These are phyloP conservation scores for Teratosphaeria epicoccoides DNA, from an alignment of 2,329 filamentous ascomycete genomes.

Conservation along the genomic window DNA sequence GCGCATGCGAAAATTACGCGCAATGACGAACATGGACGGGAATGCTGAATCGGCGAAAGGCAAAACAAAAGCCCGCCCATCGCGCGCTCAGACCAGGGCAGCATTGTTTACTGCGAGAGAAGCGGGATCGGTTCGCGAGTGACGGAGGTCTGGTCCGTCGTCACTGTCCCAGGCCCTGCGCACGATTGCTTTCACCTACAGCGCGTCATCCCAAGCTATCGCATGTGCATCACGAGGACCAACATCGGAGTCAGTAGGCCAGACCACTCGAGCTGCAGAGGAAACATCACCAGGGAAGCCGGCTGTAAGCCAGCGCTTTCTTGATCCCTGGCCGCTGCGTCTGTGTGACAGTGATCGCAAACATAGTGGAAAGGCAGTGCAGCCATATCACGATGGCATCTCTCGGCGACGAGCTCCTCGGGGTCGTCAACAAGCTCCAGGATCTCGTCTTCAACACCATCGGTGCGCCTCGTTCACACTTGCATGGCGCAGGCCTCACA, in stretches of 20 bases:
- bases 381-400: slow-evolving; percentile 57
- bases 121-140: neutral
- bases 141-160: neutral
- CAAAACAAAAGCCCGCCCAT: neutral
- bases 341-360: neutral
- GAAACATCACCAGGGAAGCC: neutral
- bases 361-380: neutral
- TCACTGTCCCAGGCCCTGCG: neutral
- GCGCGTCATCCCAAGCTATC: neutral
- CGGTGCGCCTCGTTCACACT: slow-evolving; percentile 7
- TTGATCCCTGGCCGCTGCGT: neutral
- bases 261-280: neutral
- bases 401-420: slow-evolving; percentile 88
- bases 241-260: neutral
- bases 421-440: slow-evolving; percentile 95
- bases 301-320: neutral
- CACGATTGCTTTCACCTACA: neutral
- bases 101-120: neutral
- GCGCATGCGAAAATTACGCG: neutral
- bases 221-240: neutral
- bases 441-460: slow-evolving; percentile 94
- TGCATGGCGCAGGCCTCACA: neutral
- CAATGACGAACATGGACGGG: neutral
- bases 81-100: neutral
- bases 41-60: too few species aligned